Evolutionary conservation across 1,284 basidiomycete species (phyloP).

Genomic region (Naganishia liquefaciens): DNA sequence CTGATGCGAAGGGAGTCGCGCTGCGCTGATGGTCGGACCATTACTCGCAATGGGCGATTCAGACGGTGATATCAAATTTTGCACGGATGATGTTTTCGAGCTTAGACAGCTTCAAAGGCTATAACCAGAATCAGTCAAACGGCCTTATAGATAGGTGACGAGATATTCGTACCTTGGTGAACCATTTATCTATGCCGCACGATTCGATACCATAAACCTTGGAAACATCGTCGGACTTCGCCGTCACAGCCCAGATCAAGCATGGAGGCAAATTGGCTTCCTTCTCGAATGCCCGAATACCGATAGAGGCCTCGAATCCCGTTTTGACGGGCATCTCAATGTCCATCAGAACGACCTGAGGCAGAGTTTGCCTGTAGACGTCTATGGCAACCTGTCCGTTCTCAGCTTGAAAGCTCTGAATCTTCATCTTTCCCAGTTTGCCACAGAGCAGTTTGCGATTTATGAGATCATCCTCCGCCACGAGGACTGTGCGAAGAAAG

Average conservation of each 20-base stretch:
- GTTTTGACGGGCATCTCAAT: conserved; percentile 44
- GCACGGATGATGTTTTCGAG: conserved; percentile 21
- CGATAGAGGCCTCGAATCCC: conserved; percentile 41
- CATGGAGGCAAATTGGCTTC: conserved; percentile 23
- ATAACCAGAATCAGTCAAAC: neutral
- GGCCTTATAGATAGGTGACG: neutral
- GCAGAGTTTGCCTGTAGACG: conserved; percentile 35
- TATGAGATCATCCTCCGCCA: conserved; percentile 42
- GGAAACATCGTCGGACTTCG: conserved; percentile 36
- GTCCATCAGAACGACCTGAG: conserved; percentile 42
- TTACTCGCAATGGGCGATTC: too few species aligned
- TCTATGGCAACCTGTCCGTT: conserved; percentile 41
- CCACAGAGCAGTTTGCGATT: conserved; percentile 39
- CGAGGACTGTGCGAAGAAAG: conserved; percentile 34
- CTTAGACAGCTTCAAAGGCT: conserved; percentile 19
- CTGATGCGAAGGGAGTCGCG: neutral
- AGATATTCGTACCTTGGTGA: conserved; percentile 32
- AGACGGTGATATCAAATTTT: conserved; percentile 16
- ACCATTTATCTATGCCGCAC: conserved; percentile 40
- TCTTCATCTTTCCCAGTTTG: conserved; percentile 36
- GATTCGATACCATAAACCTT: conserved; percentile 37
- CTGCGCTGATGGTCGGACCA: too few species aligned
- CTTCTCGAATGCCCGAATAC: conserved; percentile 38
- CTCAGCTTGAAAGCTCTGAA: conserved; percentile 37
- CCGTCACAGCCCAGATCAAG: conserved; percentile 41